Conservation (phyloP, 495 filamentous ascomycete species). For the Penicillium simplicissimum region DNA sequence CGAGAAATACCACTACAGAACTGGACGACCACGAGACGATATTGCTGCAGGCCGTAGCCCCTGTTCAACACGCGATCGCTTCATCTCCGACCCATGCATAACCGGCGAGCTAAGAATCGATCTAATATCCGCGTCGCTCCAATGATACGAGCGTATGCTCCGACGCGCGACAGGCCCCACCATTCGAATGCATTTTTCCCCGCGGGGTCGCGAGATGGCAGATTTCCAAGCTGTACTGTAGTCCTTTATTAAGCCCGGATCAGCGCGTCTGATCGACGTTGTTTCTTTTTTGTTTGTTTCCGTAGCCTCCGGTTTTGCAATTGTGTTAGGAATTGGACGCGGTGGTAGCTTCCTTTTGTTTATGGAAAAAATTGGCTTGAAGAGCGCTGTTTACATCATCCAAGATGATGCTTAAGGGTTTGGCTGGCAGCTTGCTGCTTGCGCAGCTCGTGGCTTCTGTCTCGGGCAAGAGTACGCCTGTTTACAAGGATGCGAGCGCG, state of each 20-base stretch:
- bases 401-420: slow-evolving; percentile 28
- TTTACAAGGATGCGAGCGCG: slow-evolving; percentile 64
- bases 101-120: slow-evolving; percentile 2
- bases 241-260: not conserved
- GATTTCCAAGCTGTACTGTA: not conserved
- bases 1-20: not conserved
- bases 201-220: slow-evolving; percentile 6
- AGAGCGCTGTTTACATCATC: not conserved
- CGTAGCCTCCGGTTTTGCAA: not conserved
- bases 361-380: not conserved
- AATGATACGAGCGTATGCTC: not conserved
- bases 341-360: not conserved
- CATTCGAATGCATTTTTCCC: not conserved
- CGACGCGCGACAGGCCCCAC: not conserved
- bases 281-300: not conserved
- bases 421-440: slow-evolving; percentile 34
- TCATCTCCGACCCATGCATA: slow-evolving; percentile 16
- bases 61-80: slow-evolving; percentile 1
- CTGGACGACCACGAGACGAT: not conserved
- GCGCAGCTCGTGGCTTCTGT: slow-evolving; percentile 30
- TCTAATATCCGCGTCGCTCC: slow-evolving; percentile 9
- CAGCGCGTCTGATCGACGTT: not conserved
- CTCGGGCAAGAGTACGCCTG: slow-evolving; percentile 23
- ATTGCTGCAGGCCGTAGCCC: slow-evolving; percentile 7
- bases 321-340: not conserved